Conservation (phyloP, 441 rosid species). For the Viola pubescens region DNA sequence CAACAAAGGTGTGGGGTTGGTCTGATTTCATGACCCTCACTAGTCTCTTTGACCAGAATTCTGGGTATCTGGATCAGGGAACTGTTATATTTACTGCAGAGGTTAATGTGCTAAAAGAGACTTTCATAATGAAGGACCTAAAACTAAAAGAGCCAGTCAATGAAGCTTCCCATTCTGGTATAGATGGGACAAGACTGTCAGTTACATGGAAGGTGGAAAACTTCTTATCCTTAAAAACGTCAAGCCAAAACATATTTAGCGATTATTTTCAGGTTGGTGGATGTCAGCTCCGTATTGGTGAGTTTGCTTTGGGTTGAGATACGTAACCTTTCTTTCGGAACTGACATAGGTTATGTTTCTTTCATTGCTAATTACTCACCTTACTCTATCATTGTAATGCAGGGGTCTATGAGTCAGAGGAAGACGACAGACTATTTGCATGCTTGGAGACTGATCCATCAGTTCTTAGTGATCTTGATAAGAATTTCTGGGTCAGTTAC, state of each 20-base stretch:
- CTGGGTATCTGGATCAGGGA: constrained; percentile 76
- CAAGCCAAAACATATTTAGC: constrained; percentile 71
- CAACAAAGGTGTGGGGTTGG: constrained; percentile 91
- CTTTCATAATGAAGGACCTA: constrained; percentile 48
- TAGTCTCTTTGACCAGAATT: constrained; percentile 78
- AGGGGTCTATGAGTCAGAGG: constrained; percentile 78
- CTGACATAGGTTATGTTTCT: constrained; percentile 16
- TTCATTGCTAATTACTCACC: constrained; percentile 14
- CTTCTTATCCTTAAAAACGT: constrained; percentile 75
- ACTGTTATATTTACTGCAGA: constrained; percentile 68
- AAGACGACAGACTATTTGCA: constrained; percentile 61
- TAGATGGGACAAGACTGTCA: constrained; percentile 45
- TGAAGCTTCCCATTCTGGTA: constrained; percentile 31
- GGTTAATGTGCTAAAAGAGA: constrained; percentile 79
- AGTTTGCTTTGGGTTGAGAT: constrained; percentile 12
- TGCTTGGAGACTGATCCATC: constrained; percentile 78
- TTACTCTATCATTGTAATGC: constrained; percentile 15
- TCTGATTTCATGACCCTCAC: constrained; percentile 84
- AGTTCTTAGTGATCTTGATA: constrained; percentile 56
- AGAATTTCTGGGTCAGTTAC: constrained; percentile 82
- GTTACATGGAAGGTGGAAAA: constrained; percentile 91
- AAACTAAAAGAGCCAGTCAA: constrained; percentile 37
- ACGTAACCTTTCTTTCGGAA: no score
- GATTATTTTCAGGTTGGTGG: constrained; percentile 83
- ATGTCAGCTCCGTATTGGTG: constrained; percentile 86